Base-by-base conservation (phyloP, 495 filamentous ascomycete genomes). In the Penicillium bovifimosum region DNA sequence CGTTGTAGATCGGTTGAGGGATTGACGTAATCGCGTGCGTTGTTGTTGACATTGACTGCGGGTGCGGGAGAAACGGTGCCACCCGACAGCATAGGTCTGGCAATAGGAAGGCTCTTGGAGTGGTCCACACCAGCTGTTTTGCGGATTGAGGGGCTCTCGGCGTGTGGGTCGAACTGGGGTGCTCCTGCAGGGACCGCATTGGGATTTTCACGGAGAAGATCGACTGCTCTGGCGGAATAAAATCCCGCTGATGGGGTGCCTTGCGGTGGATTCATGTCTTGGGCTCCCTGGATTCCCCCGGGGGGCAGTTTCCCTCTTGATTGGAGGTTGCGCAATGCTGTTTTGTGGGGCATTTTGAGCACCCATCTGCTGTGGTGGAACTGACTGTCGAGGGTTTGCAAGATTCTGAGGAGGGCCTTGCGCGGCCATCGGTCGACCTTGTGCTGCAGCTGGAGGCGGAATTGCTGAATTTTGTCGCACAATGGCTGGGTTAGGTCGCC, bases 121-220 rank as follows among this genome's bases (percentile, higher is more conserved):
- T 93, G 88, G 56, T 96, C 90, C 41, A 96, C 78, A n/a, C 91
- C 91, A 0, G 86, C 84, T 3, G 91, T 96, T 61, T 92, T 90
- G 28, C 88, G 84, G 52, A 96, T 92, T 0, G 88, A 90, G 0
- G 91, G 88, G 54, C 86, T 91, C 56, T 95, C 90, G 5, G 83
- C 77, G 49, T 85, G 81, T 3, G 90, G 90, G 62, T 96, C 88
- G 68, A 96, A 96, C 42, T 74, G 72, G 5, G 80, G 78, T 7
- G 77, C 77, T 13, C 81, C 74, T 5, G 69, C 46, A 5, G 75
- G 68, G 2, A 65, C 65, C 10, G 59, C 62, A 35, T 73, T 68
- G n/a, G 76, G 67, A 24, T 76, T 72, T 18, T 77, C 76, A 20
- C 71, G 69, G n/a, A 70, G 50, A 26, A 70, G 62, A 18, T 76